These are phyloP conservation scores for Candida labiduridarum DNA, from an alignment of 1,139 yeast species.

Conservation along the genomic window DNA sequence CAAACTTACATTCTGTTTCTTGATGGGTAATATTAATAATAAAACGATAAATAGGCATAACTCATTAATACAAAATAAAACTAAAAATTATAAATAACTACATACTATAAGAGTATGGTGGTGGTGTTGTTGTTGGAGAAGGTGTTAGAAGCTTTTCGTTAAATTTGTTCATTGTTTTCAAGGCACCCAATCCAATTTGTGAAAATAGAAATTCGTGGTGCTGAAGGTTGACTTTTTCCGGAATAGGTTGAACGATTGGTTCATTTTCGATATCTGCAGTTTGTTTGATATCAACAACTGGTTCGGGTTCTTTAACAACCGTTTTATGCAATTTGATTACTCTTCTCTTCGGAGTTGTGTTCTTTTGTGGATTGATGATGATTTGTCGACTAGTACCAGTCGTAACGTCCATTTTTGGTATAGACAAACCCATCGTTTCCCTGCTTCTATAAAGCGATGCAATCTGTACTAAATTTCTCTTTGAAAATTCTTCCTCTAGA, in stretches of 20 bases:
- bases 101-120: slow-evolving; percentile 1
- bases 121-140: slow-evolving; percentile 1
- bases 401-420: slow-evolving; percentile 39
- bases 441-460: not conserved
- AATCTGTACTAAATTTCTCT: not conserved
- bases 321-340: slow-evolving; percentile 40
- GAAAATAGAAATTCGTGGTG: not conserved
- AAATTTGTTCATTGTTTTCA: not conserved
- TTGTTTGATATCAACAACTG: not conserved
- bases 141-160: not conserved
- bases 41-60: not conserved
- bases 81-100: not conserved
- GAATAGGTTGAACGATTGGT: not conserved
- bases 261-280: not conserved
- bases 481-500: slow-evolving; percentile 1
- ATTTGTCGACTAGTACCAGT: slow-evolving; percentile 1
- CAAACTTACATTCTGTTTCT: not conserved
- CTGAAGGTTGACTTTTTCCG: not conserved
- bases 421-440: not conserved
- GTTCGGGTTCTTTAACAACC: slow-evolving; percentile 2
- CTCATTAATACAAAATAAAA: slow-evolving; percentile 2
- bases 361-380: slow-evolving; percentile 11
- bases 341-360: slow-evolving; percentile 50
- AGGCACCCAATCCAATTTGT: slow-evolving; percentile 3
- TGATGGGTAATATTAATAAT: not conserved